Base-by-base conservation (phyloP, 2,329 filamentous ascomycete species). In the Clarireedia hainanense region DNA sequence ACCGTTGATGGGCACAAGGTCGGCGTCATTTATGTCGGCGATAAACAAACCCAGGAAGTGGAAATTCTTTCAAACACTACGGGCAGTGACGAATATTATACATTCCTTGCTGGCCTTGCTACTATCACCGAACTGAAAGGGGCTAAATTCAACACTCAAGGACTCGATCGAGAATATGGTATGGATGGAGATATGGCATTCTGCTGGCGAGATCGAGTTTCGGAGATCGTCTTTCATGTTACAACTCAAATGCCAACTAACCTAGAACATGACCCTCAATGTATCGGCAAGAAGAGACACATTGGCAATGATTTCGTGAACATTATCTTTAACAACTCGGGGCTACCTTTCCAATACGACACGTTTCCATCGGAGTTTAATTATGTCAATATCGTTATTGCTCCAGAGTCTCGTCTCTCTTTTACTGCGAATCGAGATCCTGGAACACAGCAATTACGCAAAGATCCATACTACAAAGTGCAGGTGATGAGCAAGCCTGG, bases 241-340 rank as follows among this genome's bases (percentile, higher is more conserved):
- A 90, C 89, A 5, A 99, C 92, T 4, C 91, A 97, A 78, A 99
- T 99, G 94, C 94, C 94, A 1, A 96, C 90, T 9, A 81, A 95
- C 67, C 75, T 86, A 14, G 83, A 90, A 53, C 79, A 82, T 30
- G 91, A 96, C 64, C 81, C 86, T 9, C 79, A 83, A 59, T 90
- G 86, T 67, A 84, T 86, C 59, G 80, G 83, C 69, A 99, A 99
- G 75, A 99, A 99, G 72, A 80, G 85, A 2, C 95, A 97, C 67
- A 94, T 97, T 58, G 94, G 94, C 57, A 99, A 99, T 68, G 94
- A 97, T 71, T 95, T 89, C 70, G 94, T 99, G 68, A 97, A 96
- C 69, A 95, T 99, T 64, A 86, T 99, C 57, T 99, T 95, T 78
- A 99, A 99, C 70, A 90, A 95, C 66, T 96, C 91, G 2, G 92